Evolutionary conservation across 2,329 filamentous ascomycete genomes (phyloP).

Genomic region (Neopestalotiopsis sp.): DNA sequence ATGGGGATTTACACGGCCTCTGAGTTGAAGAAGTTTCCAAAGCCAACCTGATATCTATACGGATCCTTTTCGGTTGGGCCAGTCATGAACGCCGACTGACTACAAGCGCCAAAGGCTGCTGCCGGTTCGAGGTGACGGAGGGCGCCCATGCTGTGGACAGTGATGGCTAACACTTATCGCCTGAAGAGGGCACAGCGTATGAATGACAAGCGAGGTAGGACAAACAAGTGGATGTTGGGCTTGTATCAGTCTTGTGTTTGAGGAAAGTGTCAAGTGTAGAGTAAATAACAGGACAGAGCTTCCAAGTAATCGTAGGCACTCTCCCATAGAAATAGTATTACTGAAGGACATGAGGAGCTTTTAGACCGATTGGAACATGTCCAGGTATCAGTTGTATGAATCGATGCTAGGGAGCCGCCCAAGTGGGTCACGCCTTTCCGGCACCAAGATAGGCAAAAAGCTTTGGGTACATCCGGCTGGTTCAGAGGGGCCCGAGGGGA

Average conservation of each 20-base stretch:
- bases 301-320: not conserved
- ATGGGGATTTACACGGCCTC: conserved; percentile 26
- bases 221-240: too few species aligned
- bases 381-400: conserved; percentile 7
- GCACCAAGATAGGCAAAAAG: conserved; percentile 10
- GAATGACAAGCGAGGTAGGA: too few species aligned
- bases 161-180: not conserved
- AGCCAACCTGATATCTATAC: conserved; percentile 29
- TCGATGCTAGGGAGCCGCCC: not conserved
- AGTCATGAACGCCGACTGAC: conserved; percentile 23
- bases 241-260: too few species aligned
- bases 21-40: conserved; percentile 28
- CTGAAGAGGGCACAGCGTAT: too few species aligned
- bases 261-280: too few species aligned
- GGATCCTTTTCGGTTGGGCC: conserved; percentile 22
- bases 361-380: not conserved
- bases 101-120: conserved; percentile 17
- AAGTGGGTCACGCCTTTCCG: conserved; percentile 13
- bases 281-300: too few species aligned
- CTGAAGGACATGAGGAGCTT: not conserved
- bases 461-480: not conserved
- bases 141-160: conserved; percentile 1
- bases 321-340: not conserved
- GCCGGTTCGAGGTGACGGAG: not conserved
- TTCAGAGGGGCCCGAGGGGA: not conserved